These are phyloP conservation scores for Quercus rubra DNA, from an alignment of 306 rosid species.

Conservation along the genomic window DNA sequence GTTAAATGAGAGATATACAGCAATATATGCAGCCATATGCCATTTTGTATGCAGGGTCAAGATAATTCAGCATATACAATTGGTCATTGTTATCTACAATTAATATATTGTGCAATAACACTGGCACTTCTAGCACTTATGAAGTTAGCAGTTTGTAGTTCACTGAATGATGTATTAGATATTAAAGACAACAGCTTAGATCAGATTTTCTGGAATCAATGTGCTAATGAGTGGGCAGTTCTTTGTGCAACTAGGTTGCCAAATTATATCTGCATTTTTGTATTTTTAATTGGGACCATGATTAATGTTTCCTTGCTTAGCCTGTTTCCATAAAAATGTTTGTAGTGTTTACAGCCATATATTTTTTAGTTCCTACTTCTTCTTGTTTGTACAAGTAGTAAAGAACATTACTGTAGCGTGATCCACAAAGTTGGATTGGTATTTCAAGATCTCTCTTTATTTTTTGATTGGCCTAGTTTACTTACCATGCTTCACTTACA, in stretches of 20 bases:
- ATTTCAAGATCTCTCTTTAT: no score
- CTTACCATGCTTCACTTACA: no score
- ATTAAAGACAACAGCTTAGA: not conserved
- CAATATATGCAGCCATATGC: not conserved
- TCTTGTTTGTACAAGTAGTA: not conserved
- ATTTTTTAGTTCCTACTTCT: not conserved
- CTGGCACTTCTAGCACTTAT: not conserved
- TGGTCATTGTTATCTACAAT: not conserved
- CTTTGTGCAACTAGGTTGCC: not conserved
- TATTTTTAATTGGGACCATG: no score
- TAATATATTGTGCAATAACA: not conserved
- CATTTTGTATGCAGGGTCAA: not conserved
- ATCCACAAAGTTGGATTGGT: no score
- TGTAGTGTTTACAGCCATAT: no score
- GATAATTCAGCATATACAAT: not conserved
- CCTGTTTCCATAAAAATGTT: no score
- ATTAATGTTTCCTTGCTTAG: no score
- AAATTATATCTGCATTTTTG: no score
- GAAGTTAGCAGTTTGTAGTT: not conserved
- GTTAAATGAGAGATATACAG: not conserved
- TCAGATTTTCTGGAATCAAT: not conserved
- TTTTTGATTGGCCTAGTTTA: no score
- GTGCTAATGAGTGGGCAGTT: not conserved
- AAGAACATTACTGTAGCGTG: not conserved
- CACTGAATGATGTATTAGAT: not conserved